phyloP scores from a whole-genome alignment of 192 early-diverging fungal species.

The Lobulomyces angularis region DNA sequence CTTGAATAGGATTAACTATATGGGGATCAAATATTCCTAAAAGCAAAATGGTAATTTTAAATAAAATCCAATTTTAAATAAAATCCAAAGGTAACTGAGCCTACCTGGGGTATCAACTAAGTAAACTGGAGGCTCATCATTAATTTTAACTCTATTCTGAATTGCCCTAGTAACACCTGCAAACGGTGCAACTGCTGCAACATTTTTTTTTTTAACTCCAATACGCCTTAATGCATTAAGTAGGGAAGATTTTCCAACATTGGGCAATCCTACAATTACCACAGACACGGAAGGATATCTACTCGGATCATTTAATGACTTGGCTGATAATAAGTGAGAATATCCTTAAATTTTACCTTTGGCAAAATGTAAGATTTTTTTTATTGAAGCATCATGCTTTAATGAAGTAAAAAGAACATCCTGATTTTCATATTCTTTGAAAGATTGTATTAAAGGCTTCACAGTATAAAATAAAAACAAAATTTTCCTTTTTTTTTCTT shows the following conservation, averaged over 20 bases:
- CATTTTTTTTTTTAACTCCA: slow-evolving; percentile 55
- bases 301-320: slow-evolving; percentile 6
- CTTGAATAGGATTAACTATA: slow-evolving; percentile 63
- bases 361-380: slow-evolving; percentile 55
- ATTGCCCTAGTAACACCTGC: slow-evolving; percentile 79
- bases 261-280: slow-evolving; percentile 89
- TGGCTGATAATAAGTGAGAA: neutral
- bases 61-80: too few species aligned
- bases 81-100: neutral
- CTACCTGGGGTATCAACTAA: slow-evolving; percentile 77
- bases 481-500: neutral
- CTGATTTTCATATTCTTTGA: slow-evolving; percentile 33
- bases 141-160: slow-evolving; percentile 64
- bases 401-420: slow-evolving; percentile 55
- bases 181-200: slow-evolving; percentile 65
- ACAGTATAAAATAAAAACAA: neutral
- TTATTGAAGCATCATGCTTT: slow-evolving; percentile 42
- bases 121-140: slow-evolving; percentile 82
- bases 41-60: too few species aligned
- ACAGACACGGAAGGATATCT: slow-evolving; percentile 37
- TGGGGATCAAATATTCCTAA: slow-evolving; percentile 78
- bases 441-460: slow-evolving; percentile 5
- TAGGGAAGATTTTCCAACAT: slow-evolving; percentile 90
- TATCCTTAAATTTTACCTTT: slow-evolving; percentile 25
- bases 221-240: slow-evolving; percentile 75